Evolutionary conservation across 371 early-diverging fungal species (phyloP).

Genomic region (Capniomyces stellatus): DNA sequence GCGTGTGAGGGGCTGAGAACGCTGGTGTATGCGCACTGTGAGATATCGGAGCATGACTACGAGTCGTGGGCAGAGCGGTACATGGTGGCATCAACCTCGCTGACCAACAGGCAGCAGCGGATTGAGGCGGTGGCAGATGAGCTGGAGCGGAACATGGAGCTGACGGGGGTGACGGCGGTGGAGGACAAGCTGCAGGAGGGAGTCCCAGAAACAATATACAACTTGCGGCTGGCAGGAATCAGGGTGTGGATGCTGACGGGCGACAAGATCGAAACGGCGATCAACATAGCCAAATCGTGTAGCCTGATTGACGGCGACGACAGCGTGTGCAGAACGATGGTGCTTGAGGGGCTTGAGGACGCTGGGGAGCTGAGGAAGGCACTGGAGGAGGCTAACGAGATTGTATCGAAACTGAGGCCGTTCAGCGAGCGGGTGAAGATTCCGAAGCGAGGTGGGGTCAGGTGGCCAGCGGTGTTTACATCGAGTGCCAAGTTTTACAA

Average conservation of each 20-base stretch:
- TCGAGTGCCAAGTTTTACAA: neutral
- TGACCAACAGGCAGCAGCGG: conserved; percentile 51
- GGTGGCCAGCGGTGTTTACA: conserved; percentile 1
- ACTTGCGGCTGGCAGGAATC: conserved; percentile 77
- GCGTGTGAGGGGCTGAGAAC: conserved; percentile 80
- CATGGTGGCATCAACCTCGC: conserved; percentile 55
- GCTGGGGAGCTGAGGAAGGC: neutral
- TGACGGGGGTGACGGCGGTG: conserved; percentile 78
- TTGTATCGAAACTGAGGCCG: neutral
- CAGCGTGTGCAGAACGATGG: neutral
- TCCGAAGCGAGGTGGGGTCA: neutral
- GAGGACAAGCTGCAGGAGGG: conserved; percentile 85
- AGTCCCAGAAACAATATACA: conserved; percentile 83
- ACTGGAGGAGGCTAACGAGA: neutral
- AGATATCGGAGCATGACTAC: conserved; percentile 55
- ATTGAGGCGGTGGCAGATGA: conserved; percentile 63
- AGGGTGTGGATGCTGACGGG: conserved; percentile 97
- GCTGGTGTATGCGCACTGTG: conserved; percentile 62
- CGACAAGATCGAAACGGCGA: conserved; percentile 96
- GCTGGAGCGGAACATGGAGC: conserved; percentile 46
- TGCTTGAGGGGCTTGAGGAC: neutral
- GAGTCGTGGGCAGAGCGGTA: conserved; percentile 53
- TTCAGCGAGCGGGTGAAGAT: neutral
- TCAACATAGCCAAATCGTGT: conserved; percentile 85
- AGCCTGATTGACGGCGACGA: conserved; percentile 31